phyloP scores from a whole-genome alignment of 345 rosid species.

The Camelina sativa region DNA sequence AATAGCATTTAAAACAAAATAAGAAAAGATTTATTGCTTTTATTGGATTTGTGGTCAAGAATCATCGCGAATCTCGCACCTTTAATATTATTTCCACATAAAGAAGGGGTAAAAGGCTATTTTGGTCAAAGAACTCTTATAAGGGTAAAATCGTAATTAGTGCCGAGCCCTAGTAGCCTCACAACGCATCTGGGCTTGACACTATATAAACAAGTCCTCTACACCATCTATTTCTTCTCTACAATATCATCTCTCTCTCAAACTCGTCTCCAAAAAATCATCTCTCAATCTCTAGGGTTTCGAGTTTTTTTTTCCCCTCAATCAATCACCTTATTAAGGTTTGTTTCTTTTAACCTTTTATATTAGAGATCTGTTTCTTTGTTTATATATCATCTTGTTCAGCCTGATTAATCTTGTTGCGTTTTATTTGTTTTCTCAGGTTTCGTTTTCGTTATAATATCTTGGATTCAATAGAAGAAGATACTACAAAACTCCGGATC shows the following conservation, averaged over 20 bases:
- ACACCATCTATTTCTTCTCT: neutral
- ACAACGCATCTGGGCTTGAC: slow-evolving; percentile 22
- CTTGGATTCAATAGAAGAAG: neutral
- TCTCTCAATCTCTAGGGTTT: neutral
- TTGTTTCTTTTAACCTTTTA: slow-evolving; percentile 3
- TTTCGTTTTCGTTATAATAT: slow-evolving; percentile 13
- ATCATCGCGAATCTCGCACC: slow-evolving; percentile 37
- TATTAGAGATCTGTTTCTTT: slow-evolving; percentile 9
- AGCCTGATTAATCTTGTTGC: slow-evolving; percentile 3
- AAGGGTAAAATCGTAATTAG: neutral
- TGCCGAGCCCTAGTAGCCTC: slow-evolving; percentile 30
- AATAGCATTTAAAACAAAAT: neutral
- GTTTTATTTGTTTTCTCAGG: slow-evolving; percentile 37
- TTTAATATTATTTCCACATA: slow-evolving; percentile 1
- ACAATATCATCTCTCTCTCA: slow-evolving; percentile 5
- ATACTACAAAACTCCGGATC: neutral
- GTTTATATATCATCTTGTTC: neutral
- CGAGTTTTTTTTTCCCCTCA: neutral
- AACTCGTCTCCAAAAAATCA: slow-evolving; percentile 23
- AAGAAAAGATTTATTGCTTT: slow-evolving; percentile 2
- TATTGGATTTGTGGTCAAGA: slow-evolving; percentile 30
- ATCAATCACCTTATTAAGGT: slow-evolving; percentile 26
- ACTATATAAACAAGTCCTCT: slow-evolving; percentile 32
- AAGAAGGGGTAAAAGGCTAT: neutral
- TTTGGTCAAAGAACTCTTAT: neutral